Evolutionary conservation across 768 basidiomycete genomes (phyloP), one percentile per base, ranked within the genome.

Genomic region (Rhizopogon sp.): DNA sequence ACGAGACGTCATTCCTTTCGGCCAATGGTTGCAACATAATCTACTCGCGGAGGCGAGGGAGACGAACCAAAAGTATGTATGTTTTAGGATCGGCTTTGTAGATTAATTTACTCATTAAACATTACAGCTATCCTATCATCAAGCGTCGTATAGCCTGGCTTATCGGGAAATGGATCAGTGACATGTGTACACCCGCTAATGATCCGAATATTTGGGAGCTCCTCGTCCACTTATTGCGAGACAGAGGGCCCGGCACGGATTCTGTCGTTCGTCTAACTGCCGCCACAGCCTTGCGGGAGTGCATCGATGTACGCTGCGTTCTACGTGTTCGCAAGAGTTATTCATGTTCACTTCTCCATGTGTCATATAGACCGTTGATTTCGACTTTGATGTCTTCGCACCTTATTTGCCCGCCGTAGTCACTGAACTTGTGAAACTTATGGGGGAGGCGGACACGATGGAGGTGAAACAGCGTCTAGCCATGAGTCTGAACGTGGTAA

Each of bases 111-210:
- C 46, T 55, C 20, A 64, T 54, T 56, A 49, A 50, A 52, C 41
- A 35, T 33, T 41, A 29, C 54, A 96, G 94, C 55, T 93, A 88
- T 66, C 88, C 90, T 0, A 89, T 98, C 52, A 82, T 98, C 57
- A 96, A 98, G 69, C 83, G 93, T n/a, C 82, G 95, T 33, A 88
- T 98, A 59, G 93, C 95, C 1, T 97, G 94, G 93, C 74, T 98
- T 4, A 80, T 98, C 44, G 94, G 95, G 25, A 88, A 86, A 76
- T 93, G 92, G 89, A 78, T 93, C 35, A 75, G 82, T 13, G 88
- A 93, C 45, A 78, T 80, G 55, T 84, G 83, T 58, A 70, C 79
- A 17, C 73, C 79, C 13, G 76, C 83, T 1, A 81, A 81, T 44
- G 82, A 87, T 56, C 73, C 81, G 2, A 71, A 77, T 52, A 73